Evolutionary conservation across 805 yeast species (phyloP), one percentile per base, ranked within the genome.

Genomic region (Torulaspora gathmanii): DNA sequence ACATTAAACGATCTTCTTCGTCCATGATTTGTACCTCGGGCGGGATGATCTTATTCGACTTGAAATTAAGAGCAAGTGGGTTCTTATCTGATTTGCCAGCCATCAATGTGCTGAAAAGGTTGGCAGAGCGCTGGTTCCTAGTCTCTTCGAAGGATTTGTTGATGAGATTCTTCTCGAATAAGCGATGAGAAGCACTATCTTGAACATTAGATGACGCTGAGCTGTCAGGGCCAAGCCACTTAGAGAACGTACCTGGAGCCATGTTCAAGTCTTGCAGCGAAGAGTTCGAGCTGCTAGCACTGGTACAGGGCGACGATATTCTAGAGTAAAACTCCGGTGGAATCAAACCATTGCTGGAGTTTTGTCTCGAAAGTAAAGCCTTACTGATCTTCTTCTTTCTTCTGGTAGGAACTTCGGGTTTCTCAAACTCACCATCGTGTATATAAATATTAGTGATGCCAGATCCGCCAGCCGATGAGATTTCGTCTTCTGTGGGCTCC

Each of bases 311-410:
- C 2, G 67, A 55, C 2, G 68, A 61, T 20, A 64, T 52, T 35
- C 64, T 54, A 2, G 67, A 63, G 40, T 61, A 62, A 44, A 64
- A 63, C 39, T 63, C 69, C 0, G 69, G 69, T 4, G 69, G 69
- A n/a, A 64, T 64, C 41, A 62, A 45, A 1, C 65, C 59, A 15
- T 50, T 53, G 17, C 52, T 50, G 4, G 53, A 46, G 44, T 39
- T 42, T 36, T 52, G 47, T 37, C 52, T 34, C 27, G 55, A 36
- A 42, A 47, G 33, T 33, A 45, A n/a, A 40, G 28, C 26, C 39
- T 51, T 40, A 40, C 40, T 39, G 12, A 33, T 12, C 41, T 48
- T 47, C 45, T 47, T 33, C 33, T 40, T 43, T 31, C 42, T 35
- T 36, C 44, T 36, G 2, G 44, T 26, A 22, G 44, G 31, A 8